Base-by-base conservation (phyloP, 768 basidiomycete genomes). In the Zangia roseola region DNA sequence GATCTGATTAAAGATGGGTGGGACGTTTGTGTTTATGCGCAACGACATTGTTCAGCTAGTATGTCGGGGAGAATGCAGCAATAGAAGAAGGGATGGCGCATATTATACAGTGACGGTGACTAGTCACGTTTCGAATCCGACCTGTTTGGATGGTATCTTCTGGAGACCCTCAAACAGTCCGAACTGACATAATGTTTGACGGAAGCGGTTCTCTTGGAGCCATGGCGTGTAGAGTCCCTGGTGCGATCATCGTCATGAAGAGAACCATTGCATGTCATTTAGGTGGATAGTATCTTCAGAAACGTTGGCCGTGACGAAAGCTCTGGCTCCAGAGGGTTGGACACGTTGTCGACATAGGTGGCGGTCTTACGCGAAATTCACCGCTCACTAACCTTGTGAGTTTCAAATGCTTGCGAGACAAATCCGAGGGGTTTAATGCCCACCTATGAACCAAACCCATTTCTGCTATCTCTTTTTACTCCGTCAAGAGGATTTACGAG, bases 1-100 rank as follows among this genome's bases (percentile, higher is more conserved):
- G 52, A 59, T 50, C 38, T 50, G 56, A 46, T 46, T 34, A 14
- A 54, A 26, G 53, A 58, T 35, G 31, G 64, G 52, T 34, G 59
- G 64, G 36, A 68, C 39, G 37, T 60, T 54, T 14, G 68, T 65
- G 60, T 61, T 59, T 46, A 69, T 61, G 56, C 56, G 53, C 52
- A 67, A 52, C 26, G 67, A 56, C 65, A 67, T 67, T 24, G 55
- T 43, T 52, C 42, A 53, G 48, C 26, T 53, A n/a, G n/a, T n/a
- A 49, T 17, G 48, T 45, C 37, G 50, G 41, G 50, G 52, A 50
- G 39, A n/a, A 38, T 25, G 54, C 21, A 34, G 40, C 3, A 36
- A 31, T 12, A 21, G 37, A 49, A 38, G 36, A 42, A 43, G 40
- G 41, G 38, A 41, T 28, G 19, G 49, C 48, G 46, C 58, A 47